Evolutionary conservation across 495 filamentous ascomycete genomes (phyloP).

Genomic region (Penicillium paradoxum): DNA sequence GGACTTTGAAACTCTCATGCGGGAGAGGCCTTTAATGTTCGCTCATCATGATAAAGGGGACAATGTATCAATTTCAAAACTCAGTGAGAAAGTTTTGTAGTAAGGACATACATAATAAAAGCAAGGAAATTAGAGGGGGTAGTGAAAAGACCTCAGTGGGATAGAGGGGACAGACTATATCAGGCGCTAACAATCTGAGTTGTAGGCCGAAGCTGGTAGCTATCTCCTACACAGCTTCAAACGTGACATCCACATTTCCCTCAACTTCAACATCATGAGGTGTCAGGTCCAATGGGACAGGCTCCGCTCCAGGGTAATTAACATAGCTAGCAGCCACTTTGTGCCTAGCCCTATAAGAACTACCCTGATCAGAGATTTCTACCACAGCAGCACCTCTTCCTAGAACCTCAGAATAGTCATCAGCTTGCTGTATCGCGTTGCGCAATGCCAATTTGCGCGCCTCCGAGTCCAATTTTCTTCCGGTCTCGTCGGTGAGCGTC

Average conservation of each 20-base stretch:
- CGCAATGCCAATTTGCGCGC: slow-evolving; percentile 18
- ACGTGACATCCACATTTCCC: slow-evolving; percentile 5
- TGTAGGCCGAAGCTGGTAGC: not conserved
- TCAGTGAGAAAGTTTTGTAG: too few species aligned
- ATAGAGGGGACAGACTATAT: too few species aligned
- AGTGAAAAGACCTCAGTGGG: too few species aligned
- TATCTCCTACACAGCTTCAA: not conserved
- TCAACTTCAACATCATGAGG: slow-evolving; percentile 11
- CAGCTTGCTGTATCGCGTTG: slow-evolving; percentile 18
- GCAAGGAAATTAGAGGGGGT: too few species aligned
- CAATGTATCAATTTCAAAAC: not conserved
- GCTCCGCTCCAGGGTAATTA: not conserved
- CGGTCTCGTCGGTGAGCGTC: slow-evolving; percentile 19
- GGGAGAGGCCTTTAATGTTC: slow-evolving; percentile 30
- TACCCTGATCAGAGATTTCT: slow-evolving; percentile 10
- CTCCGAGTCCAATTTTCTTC: slow-evolving; percentile 6
- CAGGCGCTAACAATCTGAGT: too few species aligned
- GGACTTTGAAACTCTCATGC: slow-evolving; percentile 36
- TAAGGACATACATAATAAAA: too few species aligned
- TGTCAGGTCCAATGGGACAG: slow-evolving; percentile 1
- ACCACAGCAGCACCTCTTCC: slow-evolving; percentile 12
- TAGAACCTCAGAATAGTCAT: slow-evolving; percentile 20
- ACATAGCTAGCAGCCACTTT: not conserved
- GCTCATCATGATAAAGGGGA: not conserved
- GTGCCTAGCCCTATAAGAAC: not conserved